A percentile compares a stretch with the other conserved stretches of the same genome.
phyloP scores from a whole-genome alignment of 2,329 filamentous ascomycete genomes.

The Tolypocladium nubicola region DNA sequence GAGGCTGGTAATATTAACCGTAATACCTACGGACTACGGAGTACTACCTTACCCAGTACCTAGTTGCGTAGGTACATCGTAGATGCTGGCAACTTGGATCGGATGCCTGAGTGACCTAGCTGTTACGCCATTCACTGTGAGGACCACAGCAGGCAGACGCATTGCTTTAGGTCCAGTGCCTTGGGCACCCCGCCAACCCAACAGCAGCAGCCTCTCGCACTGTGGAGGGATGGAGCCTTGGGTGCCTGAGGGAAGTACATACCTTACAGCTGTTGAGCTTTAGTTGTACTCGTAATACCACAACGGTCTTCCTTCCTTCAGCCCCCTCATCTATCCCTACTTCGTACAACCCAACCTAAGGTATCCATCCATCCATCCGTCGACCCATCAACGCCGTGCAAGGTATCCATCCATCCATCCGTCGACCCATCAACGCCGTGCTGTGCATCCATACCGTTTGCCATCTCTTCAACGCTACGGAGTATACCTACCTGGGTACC shows the following conservation, averaged over 20 bases:
- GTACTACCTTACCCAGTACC: too few species aligned
- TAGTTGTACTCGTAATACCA: too few species aligned
- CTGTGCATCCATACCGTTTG: neutral
- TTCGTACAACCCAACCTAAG: neutral
- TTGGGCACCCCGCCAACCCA: neutral
- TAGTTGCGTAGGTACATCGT: too few species aligned
- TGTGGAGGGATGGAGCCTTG: neutral
- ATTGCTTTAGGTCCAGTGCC: neutral
- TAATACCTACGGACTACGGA: too few species aligned
- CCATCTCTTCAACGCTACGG: neutral
- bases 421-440: neutral
- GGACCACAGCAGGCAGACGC: too few species aligned
- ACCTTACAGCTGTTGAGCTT: neutral
- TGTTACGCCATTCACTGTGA: too few species aligned
- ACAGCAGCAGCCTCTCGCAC: too few species aligned
- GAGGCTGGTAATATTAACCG: neutral
- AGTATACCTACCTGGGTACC: neutral
- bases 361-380: neutral
- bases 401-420: neutral
- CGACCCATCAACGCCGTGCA: neutral
- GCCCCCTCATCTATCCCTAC: neutral
- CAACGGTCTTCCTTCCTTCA: neutral
- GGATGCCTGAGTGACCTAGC: too few species aligned
- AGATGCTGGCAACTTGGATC: too few species aligned
- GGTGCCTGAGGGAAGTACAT: neutral